Evolutionary conservation across 257 asterid genomes (phyloP).

Genomic region (Gentiana straminea): DNA sequence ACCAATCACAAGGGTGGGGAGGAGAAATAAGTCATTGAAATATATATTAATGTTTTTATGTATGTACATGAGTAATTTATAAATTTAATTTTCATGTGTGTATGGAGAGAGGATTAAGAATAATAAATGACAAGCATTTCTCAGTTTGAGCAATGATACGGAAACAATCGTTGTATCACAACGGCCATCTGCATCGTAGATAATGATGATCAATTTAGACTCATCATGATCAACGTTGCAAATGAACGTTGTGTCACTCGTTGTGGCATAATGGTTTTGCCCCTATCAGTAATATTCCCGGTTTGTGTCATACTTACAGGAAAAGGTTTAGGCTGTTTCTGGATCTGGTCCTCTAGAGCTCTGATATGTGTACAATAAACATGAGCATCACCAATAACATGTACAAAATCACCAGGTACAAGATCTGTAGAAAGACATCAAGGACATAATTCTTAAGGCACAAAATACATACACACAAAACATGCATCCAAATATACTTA

Average conservation of each 20-base stretch:
- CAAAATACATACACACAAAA: neutral
- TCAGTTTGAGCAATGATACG: neutral
- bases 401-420: conserved; percentile 79
- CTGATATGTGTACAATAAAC: conserved; percentile 64
- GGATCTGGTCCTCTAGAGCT: conserved; percentile 82
- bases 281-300: neutral
- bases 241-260: too few relatives aligned
- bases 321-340: conserved; percentile 74
- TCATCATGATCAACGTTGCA: too few relatives aligned
- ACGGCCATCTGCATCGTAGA: too few relatives aligned
- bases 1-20: too few relatives aligned
- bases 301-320: conserved; percentile 42
- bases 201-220: too few relatives aligned
- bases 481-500: neutral
- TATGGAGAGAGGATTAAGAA: neutral
- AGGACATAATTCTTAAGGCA: neutral
- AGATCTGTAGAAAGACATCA: conserved; percentile 37
- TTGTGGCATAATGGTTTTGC: too few relatives aligned
- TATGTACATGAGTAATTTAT: too few relatives aligned
- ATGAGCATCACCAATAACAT: conserved; percentile 90
- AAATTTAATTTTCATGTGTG: too few relatives aligned
- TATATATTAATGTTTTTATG: neutral
- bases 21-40: neutral
- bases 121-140: neutral
- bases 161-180: too few relatives aligned